These are phyloP conservation scores for Microascus cirrosus DNA, from an alignment of 2,329 filamentous ascomycete species.

Conservation along the genomic window DNA sequence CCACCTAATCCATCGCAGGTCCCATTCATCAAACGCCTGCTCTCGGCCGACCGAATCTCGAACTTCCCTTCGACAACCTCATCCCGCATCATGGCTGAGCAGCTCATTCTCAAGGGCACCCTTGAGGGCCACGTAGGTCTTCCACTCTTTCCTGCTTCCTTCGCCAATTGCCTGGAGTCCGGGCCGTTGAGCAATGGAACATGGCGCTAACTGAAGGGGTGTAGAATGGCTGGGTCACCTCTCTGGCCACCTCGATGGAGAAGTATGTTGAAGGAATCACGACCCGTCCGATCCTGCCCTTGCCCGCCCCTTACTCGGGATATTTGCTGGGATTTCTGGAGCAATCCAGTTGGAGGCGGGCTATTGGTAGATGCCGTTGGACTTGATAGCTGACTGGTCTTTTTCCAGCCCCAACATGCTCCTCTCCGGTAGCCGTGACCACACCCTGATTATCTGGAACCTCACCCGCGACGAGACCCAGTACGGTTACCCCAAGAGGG, in stretches of 20 bases:
- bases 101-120: constrained; percentile 92
- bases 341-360: background rate
- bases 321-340: background rate
- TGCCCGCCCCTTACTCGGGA: background rate
- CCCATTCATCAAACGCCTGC: background rate
- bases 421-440: constrained; percentile 93
- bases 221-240: constrained; percentile 95
- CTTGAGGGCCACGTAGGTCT: constrained; percentile 85
- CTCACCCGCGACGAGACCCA: constrained; percentile 95
- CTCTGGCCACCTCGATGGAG: constrained; percentile 96
- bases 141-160: background rate
- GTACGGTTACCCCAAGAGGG: constrained; percentile 99
- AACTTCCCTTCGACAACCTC: background rate
- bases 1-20: background rate
- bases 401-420: constrained; percentile 88
- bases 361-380: too few relatives aligned
- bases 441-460: constrained; percentile 99
- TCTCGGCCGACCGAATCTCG: constrained; percentile 1
- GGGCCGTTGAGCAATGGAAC: background rate
- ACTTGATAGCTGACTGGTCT: constrained; percentile 5
- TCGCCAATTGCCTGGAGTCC: background rate
- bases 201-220: constrained; percentile 5
- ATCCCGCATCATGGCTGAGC: constrained; percentile 61
- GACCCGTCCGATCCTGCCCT: background rate
- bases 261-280: constrained; percentile 56